Evolutionary conservation across 2,329 filamentous ascomycete species (phyloP), one percentile per base, ranked within the genome.

Genomic region (Tolypocladium ophioglossoides): DNA sequence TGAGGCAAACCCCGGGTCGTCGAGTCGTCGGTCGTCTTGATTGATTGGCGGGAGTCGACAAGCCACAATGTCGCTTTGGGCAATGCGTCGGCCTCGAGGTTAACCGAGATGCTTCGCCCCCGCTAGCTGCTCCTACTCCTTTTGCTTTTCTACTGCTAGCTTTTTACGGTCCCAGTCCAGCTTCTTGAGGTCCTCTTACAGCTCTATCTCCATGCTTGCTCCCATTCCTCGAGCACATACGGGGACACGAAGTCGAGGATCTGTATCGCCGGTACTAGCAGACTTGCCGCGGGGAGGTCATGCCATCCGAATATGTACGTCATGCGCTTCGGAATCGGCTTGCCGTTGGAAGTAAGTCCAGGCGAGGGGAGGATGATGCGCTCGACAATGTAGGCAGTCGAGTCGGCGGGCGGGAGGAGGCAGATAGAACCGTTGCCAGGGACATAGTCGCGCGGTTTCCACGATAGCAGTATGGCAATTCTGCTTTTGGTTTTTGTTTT

Each of bases 221-320:
- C 81, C 70, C 76, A 86, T n/a, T n/a, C n/a, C 62, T 86, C 83
- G 3, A 83, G 60, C 14, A 72, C 73, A 11, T 71, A 68, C 2
- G 78, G 76, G 0, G 82, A 83, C 11, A 85, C 80, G 57, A 82
- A 85, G 35, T 84, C 76, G 14, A 78, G 69, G 7, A 82, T 72
- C 56, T 72, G 54, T 69, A 73, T 70, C 61, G 75, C 61, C 60
- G 70, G 73, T 2, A 83, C 68, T 3, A 74, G 60, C 47, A 77
- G 64, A n/a, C 73, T 71, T 40, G 76, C 78, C 0, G 73, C 72
- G 0, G 78, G 78, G 0, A 76, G 63, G 56, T 83, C 78, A 32
- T 67, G 71, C 74, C 79, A 83, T 8, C 76, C 75, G 7, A 85
- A 71, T 2, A 79, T 67, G 55, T 85, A 82, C 51, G 74, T 74